Percentiles rank a stretch among this genome's conserved stretches.
These are phyloP conservation scores for Pythium dissimile DNA, from an alignment of 352 stramenopile species.

Conservation along the genomic window DNA sequence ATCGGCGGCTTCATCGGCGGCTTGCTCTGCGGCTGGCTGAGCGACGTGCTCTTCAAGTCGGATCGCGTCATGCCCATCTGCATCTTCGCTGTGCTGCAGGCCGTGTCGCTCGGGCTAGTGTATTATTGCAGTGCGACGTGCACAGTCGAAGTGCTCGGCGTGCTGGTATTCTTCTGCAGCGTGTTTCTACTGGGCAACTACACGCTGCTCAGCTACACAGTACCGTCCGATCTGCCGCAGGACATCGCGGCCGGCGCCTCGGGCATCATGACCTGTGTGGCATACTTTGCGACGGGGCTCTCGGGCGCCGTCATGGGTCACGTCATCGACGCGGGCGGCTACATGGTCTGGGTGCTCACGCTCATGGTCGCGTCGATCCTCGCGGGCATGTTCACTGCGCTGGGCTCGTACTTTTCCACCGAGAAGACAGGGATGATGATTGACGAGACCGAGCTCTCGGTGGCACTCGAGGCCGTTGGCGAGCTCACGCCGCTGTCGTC, in stretches of 20 bases:
- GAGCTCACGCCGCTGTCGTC: conserved; percentile 40
- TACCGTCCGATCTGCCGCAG: conserved; percentile 66
- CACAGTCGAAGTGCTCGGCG: conserved; percentile 41
- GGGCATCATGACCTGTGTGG: conserved; percentile 62
- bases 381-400: conserved; percentile 50
- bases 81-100: conserved; percentile 67
- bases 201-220: conserved; percentile 69
- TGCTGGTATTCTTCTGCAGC: conserved; percentile 60
- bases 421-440: conserved; percentile 23
- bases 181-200: conserved; percentile 76
- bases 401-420: conserved; percentile 55
- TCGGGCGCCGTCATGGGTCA: conserved; percentile 63
- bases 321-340: conserved; percentile 50
- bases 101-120: conserved; percentile 43
- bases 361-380: conserved; percentile 58
- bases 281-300: conserved; percentile 67
- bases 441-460: conserved; percentile 24
- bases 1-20: conserved; percentile 70
- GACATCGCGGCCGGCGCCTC: conserved; percentile 63
- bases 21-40: conserved; percentile 69
- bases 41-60: conserved; percentile 62
- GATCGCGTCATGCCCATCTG: conserved; percentile 67
- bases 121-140: conserved; percentile 56
- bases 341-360: conserved; percentile 51
- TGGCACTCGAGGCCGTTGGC: conserved; percentile 24